Percentiles rank a stretch among this genome's conserved stretches.
Evolutionary conservation across 2,329 filamentous ascomycete genomes (phyloP).

Genomic region (Phyllosticta ampelicida): DNA sequence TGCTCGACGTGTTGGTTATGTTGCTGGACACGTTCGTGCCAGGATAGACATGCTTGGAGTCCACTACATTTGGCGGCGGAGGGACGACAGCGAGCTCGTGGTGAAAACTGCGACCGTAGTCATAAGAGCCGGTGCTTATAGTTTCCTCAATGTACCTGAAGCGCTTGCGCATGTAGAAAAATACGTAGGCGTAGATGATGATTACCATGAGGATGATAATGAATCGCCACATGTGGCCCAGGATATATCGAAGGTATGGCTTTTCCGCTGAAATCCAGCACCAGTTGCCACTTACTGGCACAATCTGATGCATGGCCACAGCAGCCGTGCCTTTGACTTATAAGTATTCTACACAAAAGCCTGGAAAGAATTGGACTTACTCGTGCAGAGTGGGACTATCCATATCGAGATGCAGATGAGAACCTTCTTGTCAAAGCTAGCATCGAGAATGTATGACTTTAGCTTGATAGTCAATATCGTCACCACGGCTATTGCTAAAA

Average conservation of each 20-base stretch:
- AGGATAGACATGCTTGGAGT: neutral
- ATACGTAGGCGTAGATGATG: slow-evolving; percentile 36
- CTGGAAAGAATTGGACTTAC: slow-evolving; percentile 12
- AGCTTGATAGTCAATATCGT: slow-evolving; percentile 32
- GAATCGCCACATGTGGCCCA: slow-evolving; percentile 39
- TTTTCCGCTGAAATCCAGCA: slow-evolving; percentile 35
- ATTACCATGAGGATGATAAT: slow-evolving; percentile 33
- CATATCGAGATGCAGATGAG: slow-evolving; percentile 31
- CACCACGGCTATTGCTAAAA: slow-evolving; percentile 36
- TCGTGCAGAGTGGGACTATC: slow-evolving; percentile 30
- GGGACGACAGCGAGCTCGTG: neutral
- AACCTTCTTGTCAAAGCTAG: slow-evolving; percentile 20
- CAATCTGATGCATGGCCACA: slow-evolving; percentile 16
- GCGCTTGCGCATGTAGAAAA: slow-evolving; percentile 21
- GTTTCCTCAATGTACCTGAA: slow-evolving; percentile 4
- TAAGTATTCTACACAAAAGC: neutral
- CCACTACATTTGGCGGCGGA: neutral
- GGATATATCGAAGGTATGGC: slow-evolving; percentile 31
- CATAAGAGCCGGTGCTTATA: slow-evolving; percentile 2
- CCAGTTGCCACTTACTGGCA: slow-evolving; percentile 38
- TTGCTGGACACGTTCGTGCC: neutral
- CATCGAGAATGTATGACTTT: slow-evolving; percentile 24
- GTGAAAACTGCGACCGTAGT: slow-evolving; percentile 4
- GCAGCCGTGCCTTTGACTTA: neutral
- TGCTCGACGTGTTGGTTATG: neutral